These are phyloP conservation scores for Pseudozyma sp. DNA, from an alignment of 1,284 basidiomycete species.

Conservation along the genomic window DNA sequence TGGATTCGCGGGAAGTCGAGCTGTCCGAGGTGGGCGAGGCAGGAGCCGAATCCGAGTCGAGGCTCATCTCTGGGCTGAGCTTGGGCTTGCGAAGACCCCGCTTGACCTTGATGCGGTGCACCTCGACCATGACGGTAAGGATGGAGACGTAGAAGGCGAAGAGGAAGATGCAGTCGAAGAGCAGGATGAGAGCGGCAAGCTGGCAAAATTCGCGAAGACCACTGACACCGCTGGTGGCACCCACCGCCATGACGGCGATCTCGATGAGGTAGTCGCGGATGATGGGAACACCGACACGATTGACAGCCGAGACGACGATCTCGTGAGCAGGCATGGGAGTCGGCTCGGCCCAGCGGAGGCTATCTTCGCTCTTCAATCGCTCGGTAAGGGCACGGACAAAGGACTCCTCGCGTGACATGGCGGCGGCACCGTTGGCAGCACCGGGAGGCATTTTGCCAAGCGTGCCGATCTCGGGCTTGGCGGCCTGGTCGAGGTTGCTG, in stretches of 20 bases:
- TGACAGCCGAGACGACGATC: conserved; percentile 85
- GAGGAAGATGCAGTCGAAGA: conserved; percentile 87
- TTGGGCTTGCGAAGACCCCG: conserved; percentile 69
- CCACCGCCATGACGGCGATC: conserved; percentile 86
- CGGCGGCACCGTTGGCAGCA: conserved; percentile 24
- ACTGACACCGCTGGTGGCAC: conserved; percentile 86
- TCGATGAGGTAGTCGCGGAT: conserved; percentile 93
- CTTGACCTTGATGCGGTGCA: conserved; percentile 75
- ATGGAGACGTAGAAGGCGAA: conserved; percentile 91
- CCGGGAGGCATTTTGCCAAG: conserved; percentile 33
- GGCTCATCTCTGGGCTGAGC: conserved; percentile 59
- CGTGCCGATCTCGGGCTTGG: conserved; percentile 39
- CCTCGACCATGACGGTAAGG: conserved; percentile 92
- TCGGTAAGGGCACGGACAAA: conserved; percentile 68
- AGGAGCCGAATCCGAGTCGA: conserved; percentile 60
- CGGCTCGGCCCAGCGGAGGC: conserved; percentile 72
- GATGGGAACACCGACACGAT: conserved; percentile 82
- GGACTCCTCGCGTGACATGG: conserved; percentile 56
- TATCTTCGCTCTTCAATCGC: conserved; percentile 66
- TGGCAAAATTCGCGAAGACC: conserved; percentile 96
- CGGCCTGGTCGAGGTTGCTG: conserved; percentile 43
- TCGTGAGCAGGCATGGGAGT: conserved; percentile 77
- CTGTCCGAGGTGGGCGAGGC: conserved; percentile 49
- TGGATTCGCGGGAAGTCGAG: conserved; percentile 43
- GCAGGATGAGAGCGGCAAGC: conserved; percentile 86